phyloP scores from a whole-genome alignment of 768 basidiomycete species.

The Auriculariales sp. region DNA sequence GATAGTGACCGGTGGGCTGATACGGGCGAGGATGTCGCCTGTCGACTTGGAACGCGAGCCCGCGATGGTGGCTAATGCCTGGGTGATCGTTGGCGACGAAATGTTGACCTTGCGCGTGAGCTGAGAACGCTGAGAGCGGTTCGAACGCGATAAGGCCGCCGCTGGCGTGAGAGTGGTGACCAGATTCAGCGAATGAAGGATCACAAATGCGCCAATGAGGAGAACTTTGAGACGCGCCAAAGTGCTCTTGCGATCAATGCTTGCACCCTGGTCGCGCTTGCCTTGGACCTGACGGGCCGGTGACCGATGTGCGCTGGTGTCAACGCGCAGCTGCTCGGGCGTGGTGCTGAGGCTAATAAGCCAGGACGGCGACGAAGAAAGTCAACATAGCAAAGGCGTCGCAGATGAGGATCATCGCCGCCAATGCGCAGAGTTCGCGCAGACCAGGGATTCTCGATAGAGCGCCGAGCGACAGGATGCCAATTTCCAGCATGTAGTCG shows the following conservation, averaged over 20 bases:
- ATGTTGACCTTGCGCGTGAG: slow-evolving; percentile 49
- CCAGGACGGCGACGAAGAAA: slow-evolving; percentile 77
- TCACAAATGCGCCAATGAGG: slow-evolving; percentile 82
- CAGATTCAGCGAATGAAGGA: slow-evolving; percentile 83
- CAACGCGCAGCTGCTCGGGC: not conserved
- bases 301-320: not conserved
- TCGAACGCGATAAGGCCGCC: slow-evolving; percentile 35
- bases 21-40: slow-evolving; percentile 39
- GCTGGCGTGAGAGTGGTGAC: slow-evolving; percentile 75
- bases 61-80: slow-evolving; percentile 44
- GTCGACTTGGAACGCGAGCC: slow-evolving; percentile 15
- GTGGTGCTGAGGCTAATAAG: slow-evolving; percentile 43
- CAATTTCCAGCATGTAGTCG: slow-evolving; percentile 88
- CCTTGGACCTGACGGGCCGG: slow-evolving; percentile 13
- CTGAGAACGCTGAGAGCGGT: slow-evolving; percentile 9
- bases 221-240: slow-evolving; percentile 80
- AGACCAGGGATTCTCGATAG: slow-evolving; percentile 78
- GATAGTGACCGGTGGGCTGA: slow-evolving; percentile 46
- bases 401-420: slow-evolving; percentile 70
- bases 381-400: slow-evolving; percentile 85
- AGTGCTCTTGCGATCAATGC: slow-evolving; percentile 17
- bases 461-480: slow-evolving; percentile 76
- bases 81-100: slow-evolving; percentile 40
- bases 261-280: slow-evolving; percentile 29
- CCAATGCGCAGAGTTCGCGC: slow-evolving; percentile 88